Conservation (phyloP, 305 asterid species). For the Rubia balearica region DNA sequence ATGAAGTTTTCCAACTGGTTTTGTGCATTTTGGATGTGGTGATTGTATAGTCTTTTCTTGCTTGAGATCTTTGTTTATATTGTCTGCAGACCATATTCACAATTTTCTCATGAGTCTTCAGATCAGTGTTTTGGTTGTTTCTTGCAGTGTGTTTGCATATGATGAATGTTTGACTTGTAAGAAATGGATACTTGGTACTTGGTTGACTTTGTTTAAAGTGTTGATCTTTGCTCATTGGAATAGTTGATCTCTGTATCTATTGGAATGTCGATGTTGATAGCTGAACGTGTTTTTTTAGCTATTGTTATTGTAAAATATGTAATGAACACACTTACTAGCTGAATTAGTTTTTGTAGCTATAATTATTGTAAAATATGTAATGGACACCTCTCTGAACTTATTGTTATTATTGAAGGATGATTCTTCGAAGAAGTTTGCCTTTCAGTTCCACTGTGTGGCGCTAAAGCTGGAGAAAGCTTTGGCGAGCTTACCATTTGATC, state of each 20-base stretch:
- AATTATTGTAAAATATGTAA: not conserved
- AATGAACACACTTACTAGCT: not conserved
- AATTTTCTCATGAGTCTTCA: not conserved
- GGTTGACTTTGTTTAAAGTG: not conserved
- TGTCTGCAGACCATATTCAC: not conserved
- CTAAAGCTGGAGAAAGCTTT: constrained; percentile 69
- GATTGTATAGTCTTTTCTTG: not conserved
- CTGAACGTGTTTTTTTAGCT: not conserved
- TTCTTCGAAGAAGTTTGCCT: constrained; percentile 49
- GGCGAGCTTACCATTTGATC: constrained; percentile 46
- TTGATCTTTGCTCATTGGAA: not conserved
- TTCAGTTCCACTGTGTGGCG: constrained; percentile 71
- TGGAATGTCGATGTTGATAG: not conserved
- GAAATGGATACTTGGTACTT: not conserved
- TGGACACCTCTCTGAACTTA: not conserved
- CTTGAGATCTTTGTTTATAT: not conserved
- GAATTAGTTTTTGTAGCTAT: not conserved
- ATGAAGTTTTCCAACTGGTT: not conserved
- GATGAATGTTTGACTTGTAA: not conserved
- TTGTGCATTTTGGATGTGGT: not conserved
- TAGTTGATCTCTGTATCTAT: not conserved
- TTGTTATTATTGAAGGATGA: constrained; percentile 28
- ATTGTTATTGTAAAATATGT: not conserved
- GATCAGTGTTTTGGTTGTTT: not conserved
- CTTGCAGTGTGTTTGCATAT: not conserved